Conservation (phyloP, 2,329 filamentous ascomycete species). For the Colletotrichum ledebouriae region DNA sequence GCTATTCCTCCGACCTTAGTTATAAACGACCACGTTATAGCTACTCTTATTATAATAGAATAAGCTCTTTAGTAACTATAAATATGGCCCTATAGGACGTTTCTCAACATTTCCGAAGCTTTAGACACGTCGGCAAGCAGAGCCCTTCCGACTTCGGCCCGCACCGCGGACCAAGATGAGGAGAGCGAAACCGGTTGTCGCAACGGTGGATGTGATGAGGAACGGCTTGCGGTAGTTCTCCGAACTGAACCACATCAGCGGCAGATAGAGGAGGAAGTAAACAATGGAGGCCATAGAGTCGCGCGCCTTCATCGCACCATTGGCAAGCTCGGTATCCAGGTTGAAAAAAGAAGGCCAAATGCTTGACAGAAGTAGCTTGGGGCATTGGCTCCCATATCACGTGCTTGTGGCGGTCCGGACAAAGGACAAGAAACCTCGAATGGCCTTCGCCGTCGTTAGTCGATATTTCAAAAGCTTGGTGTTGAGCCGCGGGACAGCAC, state of each 20-base stretch:
- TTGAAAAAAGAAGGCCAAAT: conserved; percentile 38
- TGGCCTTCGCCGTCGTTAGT: conserved; percentile 15
- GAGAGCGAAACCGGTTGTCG: conserved; percentile 47
- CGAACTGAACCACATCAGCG: conserved; percentile 43
- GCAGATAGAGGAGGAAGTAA: conserved; percentile 43
- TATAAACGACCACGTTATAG: too few species aligned
- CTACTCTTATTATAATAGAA: too few species aligned
- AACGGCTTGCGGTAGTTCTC: conserved; percentile 45
- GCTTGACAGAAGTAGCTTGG: conserved; percentile 42
- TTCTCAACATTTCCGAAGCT: conserved; percentile 38
- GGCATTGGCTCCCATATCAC: conserved; percentile 45
- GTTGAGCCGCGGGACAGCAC: neutral
- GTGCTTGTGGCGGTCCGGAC: conserved; percentile 45
- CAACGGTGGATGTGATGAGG: conserved; percentile 39
- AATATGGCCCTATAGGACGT: too few species aligned
- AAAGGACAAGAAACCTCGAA: conserved; percentile 41
- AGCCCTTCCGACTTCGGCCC: conserved; percentile 44
- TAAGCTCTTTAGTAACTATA: too few species aligned
- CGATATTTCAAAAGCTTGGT: neutral
- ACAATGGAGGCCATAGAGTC: conserved; percentile 43
- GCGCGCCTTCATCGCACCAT: conserved; percentile 33
- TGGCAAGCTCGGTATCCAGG: conserved; percentile 27
- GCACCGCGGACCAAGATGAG: conserved; percentile 47
- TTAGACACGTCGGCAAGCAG: conserved; percentile 41
- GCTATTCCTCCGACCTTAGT: too few species aligned